phyloP scores from a whole-genome alignment of 345 rosid genomes.

The Eucalyptus sideroxylon region DNA sequence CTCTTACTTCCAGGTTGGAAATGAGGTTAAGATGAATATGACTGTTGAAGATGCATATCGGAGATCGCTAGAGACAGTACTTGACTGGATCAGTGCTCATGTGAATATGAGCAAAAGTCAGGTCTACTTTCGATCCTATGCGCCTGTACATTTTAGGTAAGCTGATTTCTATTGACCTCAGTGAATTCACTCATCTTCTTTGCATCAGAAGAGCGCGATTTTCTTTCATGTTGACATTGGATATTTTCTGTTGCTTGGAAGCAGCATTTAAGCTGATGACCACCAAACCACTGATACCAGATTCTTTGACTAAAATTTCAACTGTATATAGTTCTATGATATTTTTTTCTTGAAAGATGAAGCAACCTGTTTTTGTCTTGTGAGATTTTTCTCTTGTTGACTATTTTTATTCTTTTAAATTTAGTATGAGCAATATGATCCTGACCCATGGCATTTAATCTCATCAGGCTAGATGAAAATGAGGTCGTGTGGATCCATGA shows the following conservation, averaged over 20 bases:
- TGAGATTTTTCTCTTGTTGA: not conserved
- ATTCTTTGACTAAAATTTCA: not conserved
- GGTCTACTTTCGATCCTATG: conserved; percentile 60
- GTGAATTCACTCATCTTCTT: not conserved
- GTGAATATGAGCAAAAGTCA: conserved; percentile 41
- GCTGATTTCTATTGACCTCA: not conserved
- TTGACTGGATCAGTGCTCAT: conserved; percentile 39
- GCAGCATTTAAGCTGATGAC: not conserved
- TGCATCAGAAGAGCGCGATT: not conserved
- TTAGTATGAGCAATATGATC: not conserved
- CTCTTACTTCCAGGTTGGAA: conserved; percentile 61
- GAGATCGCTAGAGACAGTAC: conserved; percentile 38
- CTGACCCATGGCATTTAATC: not conserved
- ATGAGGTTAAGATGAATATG: conserved; percentile 47
- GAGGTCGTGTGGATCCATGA: not conserved
- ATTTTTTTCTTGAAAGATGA: not conserved
- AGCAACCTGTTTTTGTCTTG: not conserved
- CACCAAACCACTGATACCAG: not conserved
- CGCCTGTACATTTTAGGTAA: conserved; percentile 87
- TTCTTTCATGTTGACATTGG: not conserved
- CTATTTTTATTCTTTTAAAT: not conserved
- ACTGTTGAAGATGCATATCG: conserved; percentile 42
- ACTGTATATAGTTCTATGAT: not conserved
- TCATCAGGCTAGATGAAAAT: not conserved
- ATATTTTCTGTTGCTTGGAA: not conserved